phyloP scores from a whole-genome alignment of 495 filamentous ascomycete genomes.

The Podospora pseudoanserina region DNA sequence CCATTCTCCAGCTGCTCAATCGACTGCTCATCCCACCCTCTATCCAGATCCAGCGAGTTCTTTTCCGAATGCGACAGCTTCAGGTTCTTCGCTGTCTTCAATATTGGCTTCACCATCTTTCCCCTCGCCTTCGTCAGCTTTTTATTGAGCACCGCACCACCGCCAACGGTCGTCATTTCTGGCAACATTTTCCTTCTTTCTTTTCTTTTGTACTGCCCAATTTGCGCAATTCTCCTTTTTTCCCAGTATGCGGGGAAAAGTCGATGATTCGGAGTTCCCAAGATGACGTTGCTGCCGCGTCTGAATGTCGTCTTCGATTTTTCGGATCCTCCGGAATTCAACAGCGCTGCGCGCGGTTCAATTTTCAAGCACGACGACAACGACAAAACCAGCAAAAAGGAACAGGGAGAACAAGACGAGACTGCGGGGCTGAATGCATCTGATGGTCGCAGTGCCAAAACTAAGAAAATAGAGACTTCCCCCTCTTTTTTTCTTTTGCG shows the following conservation, averaged over 20 bases:
- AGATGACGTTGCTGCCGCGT: not conserved
- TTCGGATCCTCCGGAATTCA: not conserved
- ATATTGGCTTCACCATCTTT: conserved; percentile 51
- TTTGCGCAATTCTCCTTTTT: not conserved
- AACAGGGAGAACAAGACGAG: not conserved
- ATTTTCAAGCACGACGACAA: not conserved
- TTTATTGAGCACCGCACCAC: conserved; percentile 20
- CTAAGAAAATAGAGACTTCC: conserved; percentile 18
- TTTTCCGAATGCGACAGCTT: conserved; percentile 52
- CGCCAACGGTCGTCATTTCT: conserved; percentile 39
- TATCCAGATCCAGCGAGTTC: conserved; percentile 52
- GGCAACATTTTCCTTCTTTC: not conserved
- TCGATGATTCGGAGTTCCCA: not conserved
- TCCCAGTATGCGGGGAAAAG: not conserved
- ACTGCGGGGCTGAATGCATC: not conserved
- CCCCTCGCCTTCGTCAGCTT: conserved; percentile 44
- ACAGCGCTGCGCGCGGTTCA: not conserved
- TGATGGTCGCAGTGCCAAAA: not conserved
- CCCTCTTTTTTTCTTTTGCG: not conserved
- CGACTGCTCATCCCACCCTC: conserved; percentile 49
- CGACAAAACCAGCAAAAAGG: not conserved
- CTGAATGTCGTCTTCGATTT: not conserved
- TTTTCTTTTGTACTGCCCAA: not conserved
- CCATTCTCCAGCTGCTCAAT: conserved; percentile 30
- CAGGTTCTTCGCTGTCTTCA: conserved; percentile 54